Evolutionary conservation across 2,329 filamentous ascomycete genomes (phyloP), one percentile per base, ranked within the genome.

Genomic region (Aspergillus texensis): DNA sequence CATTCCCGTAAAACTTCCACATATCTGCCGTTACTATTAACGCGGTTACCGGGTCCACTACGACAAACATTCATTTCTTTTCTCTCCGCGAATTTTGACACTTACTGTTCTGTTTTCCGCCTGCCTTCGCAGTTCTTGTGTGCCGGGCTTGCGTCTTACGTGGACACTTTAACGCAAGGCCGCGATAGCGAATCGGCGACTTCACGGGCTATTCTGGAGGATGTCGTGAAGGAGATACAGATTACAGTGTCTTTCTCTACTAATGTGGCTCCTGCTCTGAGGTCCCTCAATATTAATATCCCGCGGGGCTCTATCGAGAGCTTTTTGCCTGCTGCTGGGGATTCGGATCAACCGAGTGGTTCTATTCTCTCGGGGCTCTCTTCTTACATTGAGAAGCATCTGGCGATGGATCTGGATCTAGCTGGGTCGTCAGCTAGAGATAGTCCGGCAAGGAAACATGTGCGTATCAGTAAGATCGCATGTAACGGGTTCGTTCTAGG

Each of bases 21-120:
- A 1, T 73, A 78, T 19, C 77, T 86, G 4, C 84, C 84, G 0
- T 71, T 86, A 16, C 74, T 86, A 16, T 71, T 86, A 46, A 80
- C 83, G 3, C 82, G 82, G 63, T 81, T 85, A 70, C 84, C 84
- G 2, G 82, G 77, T 39, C 72, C 80, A 0, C 72, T 86, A 12
- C 79, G 84, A 5, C 81, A 84, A 43, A 77, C 78, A 2, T 79
- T 86, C 58, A 71, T 84, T 57, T 73, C 80, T 16, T 86, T 86
- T 68, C 69, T 86, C 16, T 74, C 78, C 6, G 75, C 80, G 1
- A 81, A 76, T 62, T 86, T 86, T 69, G 84, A 86, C 65, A 77
- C 81, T 3, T 82, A 82, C 64, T 77, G 80, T 53, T 78, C 81
- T 6, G 71, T 79, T 5, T 66, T 86, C 28, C 75, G 73, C 6